These are phyloP conservation scores for Metschnikowia cubensis DNA, from an alignment of 805 yeast species.

Conservation along the genomic window DNA sequence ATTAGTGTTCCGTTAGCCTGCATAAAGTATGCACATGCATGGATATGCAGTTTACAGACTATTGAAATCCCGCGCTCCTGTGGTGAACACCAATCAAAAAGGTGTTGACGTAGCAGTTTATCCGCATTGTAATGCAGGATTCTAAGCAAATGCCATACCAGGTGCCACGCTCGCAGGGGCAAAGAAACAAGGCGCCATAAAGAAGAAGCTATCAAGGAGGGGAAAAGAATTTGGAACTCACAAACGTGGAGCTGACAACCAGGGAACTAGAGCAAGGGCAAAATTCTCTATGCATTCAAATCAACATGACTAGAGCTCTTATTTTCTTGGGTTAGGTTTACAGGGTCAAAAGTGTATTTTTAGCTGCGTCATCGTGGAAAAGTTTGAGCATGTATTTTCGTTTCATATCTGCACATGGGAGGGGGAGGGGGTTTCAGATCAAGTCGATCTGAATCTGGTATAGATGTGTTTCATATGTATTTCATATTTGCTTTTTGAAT, in stretches of 20 bases:
- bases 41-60: not conserved
- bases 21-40: not conserved
- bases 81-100: not conserved
- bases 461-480: not conserved
- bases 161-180: not conserved
- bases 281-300: no score
- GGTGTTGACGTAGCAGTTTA: not conserved
- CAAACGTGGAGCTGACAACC: no score
- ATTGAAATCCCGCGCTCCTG: not conserved
- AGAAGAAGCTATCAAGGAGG: no score
- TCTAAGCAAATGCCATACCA: not conserved
- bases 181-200: no score
- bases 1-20: not conserved
- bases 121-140: not conserved
- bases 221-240: no score
- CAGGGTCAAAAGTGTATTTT: not conserved
- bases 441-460: not conserved
- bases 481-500: not conserved
- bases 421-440: not conserved
- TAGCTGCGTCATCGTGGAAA: not conserved
- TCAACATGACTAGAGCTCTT: no score
- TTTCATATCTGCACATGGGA: not conserved
- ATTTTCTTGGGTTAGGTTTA: no score
- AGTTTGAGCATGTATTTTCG: not conserved
- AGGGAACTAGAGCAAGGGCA: not conserved